A percentile compares a stretch with the other conserved stretches of the same genome.
These are phyloP conservation scores for Neurospora tetraspora DNA, from an alignment of 495 filamentous ascomycete genomes.

Conservation along the genomic window DNA sequence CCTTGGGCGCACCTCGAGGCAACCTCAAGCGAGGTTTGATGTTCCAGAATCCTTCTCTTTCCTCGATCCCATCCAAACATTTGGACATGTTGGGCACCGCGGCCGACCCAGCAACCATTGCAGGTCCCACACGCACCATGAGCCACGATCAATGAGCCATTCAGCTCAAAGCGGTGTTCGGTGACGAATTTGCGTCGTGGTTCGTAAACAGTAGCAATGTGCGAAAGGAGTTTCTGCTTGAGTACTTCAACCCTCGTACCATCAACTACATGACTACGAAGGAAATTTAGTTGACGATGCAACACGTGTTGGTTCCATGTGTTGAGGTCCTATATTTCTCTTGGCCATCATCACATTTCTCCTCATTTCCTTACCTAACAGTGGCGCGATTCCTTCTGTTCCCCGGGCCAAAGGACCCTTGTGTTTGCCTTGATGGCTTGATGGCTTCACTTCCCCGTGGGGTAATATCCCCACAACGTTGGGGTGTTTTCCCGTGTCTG, in stretches of 20 bases:
- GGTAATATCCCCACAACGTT: background rate
- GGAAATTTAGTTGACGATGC: no score
- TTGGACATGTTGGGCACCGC: background rate
- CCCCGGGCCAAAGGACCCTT: background rate
- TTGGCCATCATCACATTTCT: background rate
- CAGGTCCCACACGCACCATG: background rate
- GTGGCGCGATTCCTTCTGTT: background rate
- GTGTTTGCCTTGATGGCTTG: background rate
- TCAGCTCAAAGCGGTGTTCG: background rate
- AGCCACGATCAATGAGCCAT: background rate
- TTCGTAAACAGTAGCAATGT: background rate
- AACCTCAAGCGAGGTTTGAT: background rate
- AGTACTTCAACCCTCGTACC: no score
- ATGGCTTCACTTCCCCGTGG: background rate
- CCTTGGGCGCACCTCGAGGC: background rate
- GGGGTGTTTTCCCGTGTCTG: background rate
- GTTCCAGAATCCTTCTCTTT: background rate
- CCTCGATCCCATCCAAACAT: background rate
- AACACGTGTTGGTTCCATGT: background rate
- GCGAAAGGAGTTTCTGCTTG: background rate
- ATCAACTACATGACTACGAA: no score
- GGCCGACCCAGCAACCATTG: background rate
- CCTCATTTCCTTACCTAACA: background rate
- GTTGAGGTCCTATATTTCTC: background rate
- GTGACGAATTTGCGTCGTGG: background rate